phyloP scores from a whole-genome alignment of 2,329 filamentous ascomycete species.

The Pseudogymnoascus sp. region DNA sequence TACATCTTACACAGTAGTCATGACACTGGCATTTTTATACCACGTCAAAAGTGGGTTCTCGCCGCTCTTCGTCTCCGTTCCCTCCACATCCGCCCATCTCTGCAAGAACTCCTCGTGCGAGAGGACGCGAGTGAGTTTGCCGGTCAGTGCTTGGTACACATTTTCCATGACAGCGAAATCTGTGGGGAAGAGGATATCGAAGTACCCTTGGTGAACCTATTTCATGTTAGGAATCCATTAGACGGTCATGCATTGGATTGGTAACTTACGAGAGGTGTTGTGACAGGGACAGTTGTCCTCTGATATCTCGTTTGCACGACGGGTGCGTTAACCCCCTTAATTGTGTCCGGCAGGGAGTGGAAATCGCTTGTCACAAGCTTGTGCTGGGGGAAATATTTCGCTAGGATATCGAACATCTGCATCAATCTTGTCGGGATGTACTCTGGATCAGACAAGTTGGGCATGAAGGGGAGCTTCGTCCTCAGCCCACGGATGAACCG shows the following conservation, averaged over 20 bases:
- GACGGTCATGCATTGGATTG: not conserved
- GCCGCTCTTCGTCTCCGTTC: slow-evolving; percentile 79
- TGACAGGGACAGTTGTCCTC: slow-evolving; percentile 78
- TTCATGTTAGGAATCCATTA: not conserved
- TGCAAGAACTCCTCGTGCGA: slow-evolving; percentile 87
- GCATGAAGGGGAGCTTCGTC: slow-evolving; percentile 58
- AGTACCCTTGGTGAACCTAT: slow-evolving; percentile 94
- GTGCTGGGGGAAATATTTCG: slow-evolving; percentile 82
- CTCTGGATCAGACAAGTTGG: slow-evolving; percentile 74
- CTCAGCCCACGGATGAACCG: slow-evolving; percentile 52
- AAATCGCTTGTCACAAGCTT: slow-evolving; percentile 87
- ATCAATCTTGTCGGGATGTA: slow-evolving; percentile 92
- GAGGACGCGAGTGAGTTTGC: slow-evolving; percentile 77
- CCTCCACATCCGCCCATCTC: slow-evolving; percentile 82
- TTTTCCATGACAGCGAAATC: slow-evolving; percentile 87
- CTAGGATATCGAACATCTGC: slow-evolving; percentile 92
- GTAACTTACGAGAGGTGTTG: slow-evolving; percentile 74
- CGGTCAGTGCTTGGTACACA: slow-evolving; percentile 87
- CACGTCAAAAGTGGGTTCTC: slow-evolving; percentile 89
- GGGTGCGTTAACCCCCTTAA: slow-evolving; percentile 79
- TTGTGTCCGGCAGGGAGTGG: slow-evolving; percentile 71
- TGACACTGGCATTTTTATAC: slow-evolving; percentile 91
- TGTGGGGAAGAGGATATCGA: slow-evolving; percentile 97
- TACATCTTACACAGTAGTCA: slow-evolving; percentile 65
- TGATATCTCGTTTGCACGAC: slow-evolving; percentile 94